Base-by-base conservation (phyloP, 306 rosid species). In the Rosa rugosa region DNA sequence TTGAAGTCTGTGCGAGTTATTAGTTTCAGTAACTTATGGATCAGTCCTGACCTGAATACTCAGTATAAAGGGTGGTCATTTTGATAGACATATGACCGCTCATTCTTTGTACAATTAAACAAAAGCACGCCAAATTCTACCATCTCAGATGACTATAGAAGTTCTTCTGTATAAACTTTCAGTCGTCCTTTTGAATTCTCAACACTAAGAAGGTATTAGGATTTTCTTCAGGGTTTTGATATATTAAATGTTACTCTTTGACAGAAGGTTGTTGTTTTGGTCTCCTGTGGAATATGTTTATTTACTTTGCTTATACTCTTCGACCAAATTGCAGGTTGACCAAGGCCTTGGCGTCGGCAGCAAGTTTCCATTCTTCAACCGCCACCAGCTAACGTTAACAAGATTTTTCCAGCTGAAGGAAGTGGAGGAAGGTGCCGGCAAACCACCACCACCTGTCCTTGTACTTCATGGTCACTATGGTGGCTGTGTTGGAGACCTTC, bases 401-500 rank as follows among this genome's bases (percentile, higher is more conserved):
- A 86, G 84, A 63, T 96, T 96, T 67, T 7, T 93, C 77, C 99
- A 86, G 81, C 82, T 96, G 90, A 84, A 77, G 84, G 65, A 84
- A 11, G 99, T 93, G 27, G 98, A 93, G 88, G 98, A 96, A 93
- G 99, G 97, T 64, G 96, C 98, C 3, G 94, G 98, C 49, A 93
- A 96, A 78, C 83, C 97, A 51, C 97, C 99, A 68, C 99, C 99
- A 18, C 99, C 99, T 4, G 98, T 93, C 73, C 93, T 96, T 80
- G 99, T 96, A 23, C 96, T 96, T 84, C 98, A 96, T 12, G 93
- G 99, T 25, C 99, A 91, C 83, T 93, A 91, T 81, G 98, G 99
- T 83, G 99, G 99, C 76, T 96, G 99, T 85, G 93, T 93, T 3
- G 99, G 99, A 41, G 98, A 96, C 84, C 99, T 96, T 83, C 98